A percentile compares a stretch with the other conserved stretches of the same genome.
Evolutionary conservation across 2,329 filamentous ascomycete species (phyloP).

Genomic region (Macroventuria anomochaeta): DNA sequence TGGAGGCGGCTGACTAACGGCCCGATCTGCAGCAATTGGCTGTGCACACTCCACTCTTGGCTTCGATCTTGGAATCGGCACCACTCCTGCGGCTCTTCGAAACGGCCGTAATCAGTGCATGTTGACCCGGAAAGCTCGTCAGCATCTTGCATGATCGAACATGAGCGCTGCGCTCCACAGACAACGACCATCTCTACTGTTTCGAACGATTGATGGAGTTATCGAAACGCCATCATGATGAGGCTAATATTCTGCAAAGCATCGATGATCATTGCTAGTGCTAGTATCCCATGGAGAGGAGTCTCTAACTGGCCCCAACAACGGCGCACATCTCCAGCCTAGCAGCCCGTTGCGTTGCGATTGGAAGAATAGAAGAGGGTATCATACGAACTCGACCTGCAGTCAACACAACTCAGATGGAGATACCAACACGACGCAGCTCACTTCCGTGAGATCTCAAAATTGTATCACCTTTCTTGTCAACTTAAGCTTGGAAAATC

Average conservation of each 20-base stretch:
- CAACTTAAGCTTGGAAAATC: slow-evolving; percentile 40
- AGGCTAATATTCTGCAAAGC: background rate
- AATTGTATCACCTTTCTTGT: background rate
- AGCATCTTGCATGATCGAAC: background rate
- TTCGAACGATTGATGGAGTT: background rate
- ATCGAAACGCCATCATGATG: background rate
- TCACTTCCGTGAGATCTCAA: background rate
- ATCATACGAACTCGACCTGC: background rate
- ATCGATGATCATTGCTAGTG: background rate
- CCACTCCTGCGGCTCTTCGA: slow-evolving; percentile 4
- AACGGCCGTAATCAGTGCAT: slow-evolving; percentile 2
- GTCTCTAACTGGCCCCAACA: background rate
- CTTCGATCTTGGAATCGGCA: slow-evolving; percentile 3
- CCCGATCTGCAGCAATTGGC: slow-evolving; percentile 7
- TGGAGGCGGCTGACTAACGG: background rate
- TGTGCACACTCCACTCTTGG: slow-evolving; percentile 1
- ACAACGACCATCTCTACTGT: background rate
- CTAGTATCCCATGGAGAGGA: background rate
- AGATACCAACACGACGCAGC: background rate
- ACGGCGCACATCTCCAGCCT: background rate
- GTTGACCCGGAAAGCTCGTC: background rate
- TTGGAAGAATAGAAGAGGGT: background rate
- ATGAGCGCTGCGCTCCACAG: background rate
- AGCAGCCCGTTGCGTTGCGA: background rate
- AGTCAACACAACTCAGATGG: background rate